Evolutionary conservation across 805 yeast species (phyloP).

Genomic region (Yamadazyma paraphyllophila): DNA sequence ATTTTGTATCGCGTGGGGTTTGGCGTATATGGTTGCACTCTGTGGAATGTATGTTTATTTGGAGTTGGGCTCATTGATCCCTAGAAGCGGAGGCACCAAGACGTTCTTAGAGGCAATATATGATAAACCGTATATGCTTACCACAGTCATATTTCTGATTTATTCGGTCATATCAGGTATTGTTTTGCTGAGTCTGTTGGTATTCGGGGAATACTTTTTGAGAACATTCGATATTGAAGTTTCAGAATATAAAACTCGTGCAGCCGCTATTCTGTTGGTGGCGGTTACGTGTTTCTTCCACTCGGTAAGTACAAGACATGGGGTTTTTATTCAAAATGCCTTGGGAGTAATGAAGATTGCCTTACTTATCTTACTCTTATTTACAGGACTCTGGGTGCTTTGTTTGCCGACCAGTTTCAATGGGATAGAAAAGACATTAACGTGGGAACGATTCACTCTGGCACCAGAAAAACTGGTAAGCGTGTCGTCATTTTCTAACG

Average conservation of each 20-base stretch:
- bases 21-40: slow-evolving; percentile 61
- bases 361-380: slow-evolving; percentile 51
- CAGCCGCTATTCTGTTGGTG: slow-evolving; percentile 29
- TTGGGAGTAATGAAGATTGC: slow-evolving; percentile 61
- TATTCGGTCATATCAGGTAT: slow-evolving; percentile 55
- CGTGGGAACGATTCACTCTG: slow-evolving; percentile 27
- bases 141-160: slow-evolving; percentile 49
- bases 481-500: slow-evolving; percentile 49
- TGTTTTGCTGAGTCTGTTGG: slow-evolving; percentile 52
- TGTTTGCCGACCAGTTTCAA: slow-evolving; percentile 45
- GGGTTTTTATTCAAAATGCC: slow-evolving; percentile 59
- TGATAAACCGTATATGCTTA: slow-evolving; percentile 55
- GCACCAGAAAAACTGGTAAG: slow-evolving; percentile 25
- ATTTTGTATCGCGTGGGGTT: slow-evolving; percentile 61
- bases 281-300: slow-evolving; percentile 43
- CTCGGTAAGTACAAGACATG: slow-evolving; percentile 57
- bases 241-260: slow-evolving; percentile 32
- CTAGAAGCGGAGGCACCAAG: slow-evolving; percentile 75
- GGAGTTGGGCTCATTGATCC: slow-evolving; percentile 69
- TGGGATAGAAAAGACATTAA: slow-evolving; percentile 43
- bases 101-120: slow-evolving; percentile 69
- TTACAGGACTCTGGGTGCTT: slow-evolving; percentile 59
- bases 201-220: slow-evolving; percentile 60
- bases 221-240: slow-evolving; percentile 44
- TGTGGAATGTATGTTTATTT: slow-evolving; percentile 65